Percentiles rank a stretch among this genome's conserved stretches.
These are phyloP conservation scores for Bruguiera sexangula DNA, from an alignment of 345 rosid genomes.

Conservation along the genomic window DNA sequence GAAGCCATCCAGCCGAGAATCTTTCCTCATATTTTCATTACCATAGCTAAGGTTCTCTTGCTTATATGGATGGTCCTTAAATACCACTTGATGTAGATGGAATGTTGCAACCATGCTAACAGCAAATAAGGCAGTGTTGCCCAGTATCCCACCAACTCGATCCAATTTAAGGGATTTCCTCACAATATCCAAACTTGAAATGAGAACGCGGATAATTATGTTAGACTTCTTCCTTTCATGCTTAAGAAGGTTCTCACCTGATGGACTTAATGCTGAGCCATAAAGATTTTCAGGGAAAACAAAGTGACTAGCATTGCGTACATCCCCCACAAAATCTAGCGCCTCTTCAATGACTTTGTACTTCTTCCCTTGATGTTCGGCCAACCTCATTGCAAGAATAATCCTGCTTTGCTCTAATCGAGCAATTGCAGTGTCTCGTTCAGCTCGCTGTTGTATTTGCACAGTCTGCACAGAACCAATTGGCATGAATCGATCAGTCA, in stretches of 20 bases:
- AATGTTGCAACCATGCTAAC: slow-evolving; percentile 45
- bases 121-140: slow-evolving; percentile 76
- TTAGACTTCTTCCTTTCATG: slow-evolving; percentile 34
- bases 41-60: not conserved
- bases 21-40: not conserved
- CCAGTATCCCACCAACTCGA: slow-evolving; percentile 60
- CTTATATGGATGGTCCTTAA: not conserved
- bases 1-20: slow-evolving; percentile 28
- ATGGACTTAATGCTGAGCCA: slow-evolving; percentile 31
- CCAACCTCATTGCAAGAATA: slow-evolving; percentile 78
- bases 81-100: not conserved
- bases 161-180: slow-evolving; percentile 55
- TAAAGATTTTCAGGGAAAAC: slow-evolving; percentile 61
- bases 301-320: slow-evolving; percentile 41
- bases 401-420: slow-evolving; percentile 85
- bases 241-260: slow-evolving; percentile 29
- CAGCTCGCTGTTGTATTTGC: slow-evolving; percentile 78
- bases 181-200: slow-evolving; percentile 56
- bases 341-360: slow-evolving; percentile 90
- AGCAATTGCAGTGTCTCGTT: slow-evolving; percentile 85
- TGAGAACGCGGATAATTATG: slow-evolving; percentile 38
- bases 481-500: not conserved
- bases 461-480: slow-evolving; percentile 50
- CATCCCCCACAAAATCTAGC: slow-evolving; percentile 73
- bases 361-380: slow-evolving; percentile 80